Evolutionary conservation across 352 stramenopile genomes (phyloP).

Genomic region (Phytophthora meadii): DNA sequence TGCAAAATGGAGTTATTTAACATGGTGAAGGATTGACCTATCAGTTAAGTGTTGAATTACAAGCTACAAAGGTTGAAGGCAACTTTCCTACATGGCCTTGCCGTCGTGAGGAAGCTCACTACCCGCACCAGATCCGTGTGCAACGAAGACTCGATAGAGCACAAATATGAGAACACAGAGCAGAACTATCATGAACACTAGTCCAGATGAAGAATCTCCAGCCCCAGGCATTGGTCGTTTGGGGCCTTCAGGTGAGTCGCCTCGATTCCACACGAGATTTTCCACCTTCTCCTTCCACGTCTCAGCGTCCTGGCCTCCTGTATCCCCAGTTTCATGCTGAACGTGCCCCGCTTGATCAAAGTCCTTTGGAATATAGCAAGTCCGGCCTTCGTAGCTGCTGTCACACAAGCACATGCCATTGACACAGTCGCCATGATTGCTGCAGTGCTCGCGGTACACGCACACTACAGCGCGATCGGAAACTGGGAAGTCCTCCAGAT

Average conservation of each 20-base stretch:
- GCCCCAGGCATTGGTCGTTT: slow-evolving; percentile 34
- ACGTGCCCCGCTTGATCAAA: slow-evolving; percentile 40
- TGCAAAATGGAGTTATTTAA: slow-evolving; percentile 15
- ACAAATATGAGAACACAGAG: slow-evolving; percentile 52
- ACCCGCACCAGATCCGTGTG: slow-evolving; percentile 1
- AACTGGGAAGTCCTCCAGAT: slow-evolving; percentile 46
- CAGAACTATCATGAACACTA: slow-evolving; percentile 51
- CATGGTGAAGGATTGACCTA: slow-evolving; percentile 13
- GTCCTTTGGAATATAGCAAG: slow-evolving; percentile 85
- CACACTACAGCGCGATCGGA: slow-evolving; percentile 59
- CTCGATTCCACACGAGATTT: slow-evolving; percentile 62
- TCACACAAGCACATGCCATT: slow-evolving; percentile 84
- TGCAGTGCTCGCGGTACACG: slow-evolving; percentile 86
- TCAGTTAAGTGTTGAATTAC: slow-evolving; percentile 23
- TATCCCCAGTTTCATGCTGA: slow-evolving; percentile 33
- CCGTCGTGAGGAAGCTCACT: slow-evolving; percentile 35
- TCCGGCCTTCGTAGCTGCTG: slow-evolving; percentile 72
- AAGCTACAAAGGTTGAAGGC: slow-evolving; percentile 22
- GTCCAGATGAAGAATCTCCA: slow-evolving; percentile 40
- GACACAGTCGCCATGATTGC: slow-evolving; percentile 79
- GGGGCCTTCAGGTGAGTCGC: slow-evolving; percentile 23
- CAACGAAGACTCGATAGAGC: slow-evolving; percentile 48
- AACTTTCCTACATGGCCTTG: slow-evolving; percentile 36
- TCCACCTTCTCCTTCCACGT: slow-evolving; percentile 73
- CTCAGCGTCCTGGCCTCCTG: slow-evolving; percentile 41